Conservation (phyloP, 352 stramenopile species). For the Phytopythium cucurbitacearum region DNA sequence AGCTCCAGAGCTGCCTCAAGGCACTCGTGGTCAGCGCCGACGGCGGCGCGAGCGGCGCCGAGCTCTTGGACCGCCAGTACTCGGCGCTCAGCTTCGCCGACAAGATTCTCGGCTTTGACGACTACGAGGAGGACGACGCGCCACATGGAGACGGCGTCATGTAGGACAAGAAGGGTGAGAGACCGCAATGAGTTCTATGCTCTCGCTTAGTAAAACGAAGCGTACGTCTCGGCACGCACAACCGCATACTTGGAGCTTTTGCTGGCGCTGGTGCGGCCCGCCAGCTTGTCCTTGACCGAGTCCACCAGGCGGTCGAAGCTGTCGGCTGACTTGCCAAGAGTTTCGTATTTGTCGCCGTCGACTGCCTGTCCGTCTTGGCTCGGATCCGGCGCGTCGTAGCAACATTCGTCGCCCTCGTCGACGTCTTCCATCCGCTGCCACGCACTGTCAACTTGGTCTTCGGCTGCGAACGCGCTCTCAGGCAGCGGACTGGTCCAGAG, state of each 20-base stretch:
- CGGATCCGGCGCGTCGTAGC: neutral
- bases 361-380: no score
- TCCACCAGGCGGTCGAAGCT: no score
- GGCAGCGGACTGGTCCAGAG: neutral
- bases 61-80: constrained; percentile 45
- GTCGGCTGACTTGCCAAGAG: no score
- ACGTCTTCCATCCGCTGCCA: neutral
- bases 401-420: neutral
- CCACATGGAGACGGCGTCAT: neutral
- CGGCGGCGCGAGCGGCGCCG: constrained; percentile 9
- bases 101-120: constrained; percentile 88
- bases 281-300: no score
- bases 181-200: no score
- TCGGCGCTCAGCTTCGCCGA: constrained; percentile 69
- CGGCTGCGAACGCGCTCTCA: neutral
- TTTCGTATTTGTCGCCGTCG: no score
- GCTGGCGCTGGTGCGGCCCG: no score
- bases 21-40: constrained; percentile 54
- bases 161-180: no score
- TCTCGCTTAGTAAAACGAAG: no score
- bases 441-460: neutral
- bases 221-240: no score
- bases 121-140: constrained; percentile 45
- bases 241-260: no score
- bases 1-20: constrained; percentile 75